Evolutionary conservation across 441 rosid species (phyloP), one percentile per base, ranked within the genome.

Genomic region (Dalechampia spathulata): DNA sequence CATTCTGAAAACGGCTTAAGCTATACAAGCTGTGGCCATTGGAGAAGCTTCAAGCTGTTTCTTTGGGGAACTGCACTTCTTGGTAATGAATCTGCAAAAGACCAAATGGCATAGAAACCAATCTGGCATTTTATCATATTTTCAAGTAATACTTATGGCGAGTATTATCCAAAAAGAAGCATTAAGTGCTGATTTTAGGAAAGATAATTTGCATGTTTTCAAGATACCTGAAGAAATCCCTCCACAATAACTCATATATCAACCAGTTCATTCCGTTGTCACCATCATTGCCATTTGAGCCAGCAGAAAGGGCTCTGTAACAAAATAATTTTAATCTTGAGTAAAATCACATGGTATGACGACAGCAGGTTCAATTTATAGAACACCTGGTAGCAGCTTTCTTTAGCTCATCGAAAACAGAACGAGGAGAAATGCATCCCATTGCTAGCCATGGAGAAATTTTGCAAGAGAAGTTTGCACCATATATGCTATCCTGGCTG

Each of bases 151-250:
- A n/a, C n/a, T n/a, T n/a, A n/a, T n/a, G n/a, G n/a, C n/a, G n/a
- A n/a, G n/a, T n/a, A n/a, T n/a, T n/a, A n/a, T n/a, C n/a, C n/a
- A n/a, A n/a, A 5, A 25, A 43, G 12, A 30, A 57, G 45, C 15
- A 48, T 17, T 0, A 19, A 42, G 51, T 37, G 4, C 28, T 14
- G 34, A 20, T 32, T 46, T 37, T 1, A 54, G 26, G 15, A 15
- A 15, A 12, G 30, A 7, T n/a, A 37, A 37, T 19, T 52, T 14
- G 23, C 5, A 58, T 32, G 28, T 44, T 2, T 19, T 47, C 47
- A 49, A 49, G 51, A 52, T 82, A 94, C 99, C 98, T 86, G 82
- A 90, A 94, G 86, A 94, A 94, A 87, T 94, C 99, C 88, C 99
- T 87, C 99, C 99, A 94, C 71, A 86, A 28, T 78, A 87, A 72